Evolutionary conservation across 2,329 filamentous ascomycete species (phyloP).

Genomic region (Arthroderma uncinatum): DNA sequence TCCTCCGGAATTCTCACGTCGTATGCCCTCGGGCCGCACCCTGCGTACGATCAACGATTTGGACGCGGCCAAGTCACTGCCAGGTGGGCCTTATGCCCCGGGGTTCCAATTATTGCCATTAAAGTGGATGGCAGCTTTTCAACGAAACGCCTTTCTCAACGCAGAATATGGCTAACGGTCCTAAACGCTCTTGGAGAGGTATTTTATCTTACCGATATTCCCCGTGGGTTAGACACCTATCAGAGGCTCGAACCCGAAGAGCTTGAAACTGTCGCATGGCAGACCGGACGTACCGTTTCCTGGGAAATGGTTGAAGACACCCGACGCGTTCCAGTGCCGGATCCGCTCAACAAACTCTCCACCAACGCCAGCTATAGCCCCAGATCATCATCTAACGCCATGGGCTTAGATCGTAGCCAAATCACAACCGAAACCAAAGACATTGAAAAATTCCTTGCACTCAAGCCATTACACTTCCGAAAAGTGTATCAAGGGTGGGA

Average conservation of each 20-base stretch:
- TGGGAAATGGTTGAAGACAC: constrained; percentile 76
- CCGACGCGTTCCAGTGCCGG: constrained; percentile 57
- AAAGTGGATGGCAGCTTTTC: constrained; percentile 75
- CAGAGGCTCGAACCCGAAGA: constrained; percentile 41
- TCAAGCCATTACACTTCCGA: constrained; percentile 67
- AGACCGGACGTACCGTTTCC: constrained; percentile 61
- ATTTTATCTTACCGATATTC: constrained; percentile 68
- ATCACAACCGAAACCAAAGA: constrained; percentile 65
- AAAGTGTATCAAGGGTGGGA: constrained; percentile 77
- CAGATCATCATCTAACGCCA: constrained; percentile 61
- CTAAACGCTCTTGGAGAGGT: constrained; percentile 88
- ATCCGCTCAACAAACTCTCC: constrained; percentile 59
- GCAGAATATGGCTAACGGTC: constrained; percentile 80
- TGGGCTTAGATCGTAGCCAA: constrained; percentile 60
- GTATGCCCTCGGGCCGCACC: constrained; percentile 60
- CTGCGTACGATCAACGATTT: constrained; percentile 50
- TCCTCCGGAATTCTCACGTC: constrained; percentile 71
- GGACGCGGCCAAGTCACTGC: constrained; percentile 69
- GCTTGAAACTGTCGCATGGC: constrained; percentile 61
- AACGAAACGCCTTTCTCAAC: constrained; percentile 53
- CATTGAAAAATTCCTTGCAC: constrained; percentile 63
- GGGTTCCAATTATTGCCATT: constrained; percentile 79
- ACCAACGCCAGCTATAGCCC: constrained; percentile 69
- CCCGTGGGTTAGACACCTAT: constrained; percentile 43
- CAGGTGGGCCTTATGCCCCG: constrained; percentile 81